Conservation (phyloP, 129 eudicot species). For the Scalesia atractyloides region DNA sequence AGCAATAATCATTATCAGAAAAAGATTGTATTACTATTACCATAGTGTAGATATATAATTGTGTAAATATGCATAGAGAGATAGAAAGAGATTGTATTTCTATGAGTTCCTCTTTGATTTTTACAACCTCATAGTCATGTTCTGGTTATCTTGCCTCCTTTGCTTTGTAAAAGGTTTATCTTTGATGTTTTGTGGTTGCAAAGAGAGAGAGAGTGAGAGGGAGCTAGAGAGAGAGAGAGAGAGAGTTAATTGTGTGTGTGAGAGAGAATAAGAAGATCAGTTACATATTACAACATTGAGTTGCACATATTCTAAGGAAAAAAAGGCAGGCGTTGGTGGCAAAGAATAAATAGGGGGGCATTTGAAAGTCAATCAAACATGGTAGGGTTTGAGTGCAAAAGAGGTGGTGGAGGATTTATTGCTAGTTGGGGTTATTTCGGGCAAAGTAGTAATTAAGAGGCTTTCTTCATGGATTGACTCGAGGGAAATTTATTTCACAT, state of each 20-base stretch:
- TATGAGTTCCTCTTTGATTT: constrained; percentile 9
- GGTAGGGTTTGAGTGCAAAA: constrained; percentile 53
- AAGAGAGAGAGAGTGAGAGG: constrained; percentile 18
- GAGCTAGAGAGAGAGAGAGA: constrained; percentile 19
- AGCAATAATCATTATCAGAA: constrained; percentile 20
- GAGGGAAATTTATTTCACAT: constrained; percentile 37
- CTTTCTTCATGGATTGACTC: constrained; percentile 40
- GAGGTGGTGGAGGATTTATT: constrained; percentile 37
- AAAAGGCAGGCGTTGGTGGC: constrained; percentile 29
- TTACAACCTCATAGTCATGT: constrained; percentile 1
- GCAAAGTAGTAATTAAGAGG: constrained; percentile 34
- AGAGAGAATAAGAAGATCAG: constrained; percentile 19
- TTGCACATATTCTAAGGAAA: constrained; percentile 35
- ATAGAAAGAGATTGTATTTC: neutral
- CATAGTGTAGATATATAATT: neutral
- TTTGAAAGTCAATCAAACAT: constrained; percentile 33
- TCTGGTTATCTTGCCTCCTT: constrained; percentile 26
- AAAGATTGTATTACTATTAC: neutral
- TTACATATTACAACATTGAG: neutral
- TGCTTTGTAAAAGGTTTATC: constrained; percentile 21
- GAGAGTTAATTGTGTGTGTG: constrained; percentile 19
- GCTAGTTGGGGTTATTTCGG: constrained; percentile 41
- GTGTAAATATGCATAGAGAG: constrained; percentile 1
- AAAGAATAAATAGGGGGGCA: constrained; percentile 26
- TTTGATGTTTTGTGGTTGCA: constrained; percentile 17